These are phyloP conservation scores for Nidularia sp. DNA, from an alignment of 768 basidiomycete genomes.

Conservation along the genomic window DNA sequence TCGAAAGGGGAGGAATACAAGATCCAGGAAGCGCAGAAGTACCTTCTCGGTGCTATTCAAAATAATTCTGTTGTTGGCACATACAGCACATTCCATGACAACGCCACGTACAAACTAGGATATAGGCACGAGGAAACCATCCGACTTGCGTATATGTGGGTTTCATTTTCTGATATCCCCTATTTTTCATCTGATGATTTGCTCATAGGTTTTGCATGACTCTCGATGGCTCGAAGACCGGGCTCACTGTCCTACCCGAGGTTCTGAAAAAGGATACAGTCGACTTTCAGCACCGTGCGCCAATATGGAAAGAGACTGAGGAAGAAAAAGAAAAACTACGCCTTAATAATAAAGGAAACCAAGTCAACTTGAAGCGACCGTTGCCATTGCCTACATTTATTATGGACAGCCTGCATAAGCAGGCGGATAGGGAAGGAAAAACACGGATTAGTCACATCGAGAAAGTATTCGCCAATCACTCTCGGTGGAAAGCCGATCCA, in stretches of 20 bases:
- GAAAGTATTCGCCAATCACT: constrained; percentile 12
- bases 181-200: neutral
- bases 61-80: constrained; percentile 43
- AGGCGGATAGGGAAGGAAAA: constrained; percentile 18
- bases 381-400: constrained; percentile 24
- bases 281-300: constrained; percentile 13
- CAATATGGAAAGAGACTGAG: constrained; percentile 28
- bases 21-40: constrained; percentile 37
- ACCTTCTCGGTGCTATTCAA: constrained; percentile 46
- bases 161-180: neutral
- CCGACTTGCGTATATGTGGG: constrained; percentile 48
- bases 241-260: constrained; percentile 34
- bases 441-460: constrained; percentile 21
- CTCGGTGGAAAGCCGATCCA: constrained; percentile 15
- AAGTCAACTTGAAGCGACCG: constrained; percentile 15
- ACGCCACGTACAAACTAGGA: constrained; percentile 47
- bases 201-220: constrained; percentile 39
- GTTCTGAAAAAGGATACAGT: constrained; percentile 17
- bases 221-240: constrained; percentile 62
- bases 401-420: constrained; percentile 35
- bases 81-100: constrained; percentile 56
- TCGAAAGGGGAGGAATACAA: constrained; percentile 14
- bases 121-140: constrained; percentile 46
- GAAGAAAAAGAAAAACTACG: constrained; percentile 9
- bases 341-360: constrained; percentile 13